Evolutionary conservation across 495 filamentous ascomycete genomes (phyloP).

Genomic region (Talaromyces nanjingensis): DNA sequence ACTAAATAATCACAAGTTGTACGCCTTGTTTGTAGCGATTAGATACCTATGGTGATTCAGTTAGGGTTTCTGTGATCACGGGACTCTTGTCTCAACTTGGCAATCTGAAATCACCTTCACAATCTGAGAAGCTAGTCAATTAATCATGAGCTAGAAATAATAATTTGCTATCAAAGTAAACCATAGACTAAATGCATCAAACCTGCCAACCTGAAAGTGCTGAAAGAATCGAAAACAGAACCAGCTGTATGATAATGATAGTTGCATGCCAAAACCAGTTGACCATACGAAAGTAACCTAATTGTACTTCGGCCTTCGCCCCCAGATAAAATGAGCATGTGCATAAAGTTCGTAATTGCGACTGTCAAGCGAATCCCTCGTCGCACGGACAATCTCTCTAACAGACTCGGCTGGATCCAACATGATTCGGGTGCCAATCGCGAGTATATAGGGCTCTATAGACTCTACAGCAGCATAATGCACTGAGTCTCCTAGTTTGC

Average conservation of each 20-base stretch:
- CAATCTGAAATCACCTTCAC: background rate
- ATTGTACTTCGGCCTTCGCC: conserved; percentile 22
- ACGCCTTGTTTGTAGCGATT: no score
- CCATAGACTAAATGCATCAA: background rate
- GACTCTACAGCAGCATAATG: background rate
- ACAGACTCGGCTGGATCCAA: conserved; percentile 44
- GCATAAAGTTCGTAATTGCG: conserved; percentile 34
- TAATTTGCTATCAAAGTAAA: background rate
- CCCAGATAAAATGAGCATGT: conserved; percentile 34
- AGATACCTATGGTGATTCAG: no score
- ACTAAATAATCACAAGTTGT: no score
- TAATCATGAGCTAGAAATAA: background rate
- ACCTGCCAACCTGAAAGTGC: background rate
- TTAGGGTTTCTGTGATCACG: background rate
- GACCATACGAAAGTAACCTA: background rate
- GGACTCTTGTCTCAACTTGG: background rate
- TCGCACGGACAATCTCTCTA: conserved; percentile 27
- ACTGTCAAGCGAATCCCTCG: conserved; percentile 26
- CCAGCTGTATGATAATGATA: background rate
- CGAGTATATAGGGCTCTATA: background rate
- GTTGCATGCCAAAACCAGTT: background rate
- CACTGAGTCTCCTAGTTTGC: background rate
- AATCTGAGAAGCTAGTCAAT: background rate
- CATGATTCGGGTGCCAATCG: conserved; percentile 13
- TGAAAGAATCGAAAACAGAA: background rate